Conservation (phyloP, 106 monocot genomes). For the Dactylorhiza incarnata region DNA sequence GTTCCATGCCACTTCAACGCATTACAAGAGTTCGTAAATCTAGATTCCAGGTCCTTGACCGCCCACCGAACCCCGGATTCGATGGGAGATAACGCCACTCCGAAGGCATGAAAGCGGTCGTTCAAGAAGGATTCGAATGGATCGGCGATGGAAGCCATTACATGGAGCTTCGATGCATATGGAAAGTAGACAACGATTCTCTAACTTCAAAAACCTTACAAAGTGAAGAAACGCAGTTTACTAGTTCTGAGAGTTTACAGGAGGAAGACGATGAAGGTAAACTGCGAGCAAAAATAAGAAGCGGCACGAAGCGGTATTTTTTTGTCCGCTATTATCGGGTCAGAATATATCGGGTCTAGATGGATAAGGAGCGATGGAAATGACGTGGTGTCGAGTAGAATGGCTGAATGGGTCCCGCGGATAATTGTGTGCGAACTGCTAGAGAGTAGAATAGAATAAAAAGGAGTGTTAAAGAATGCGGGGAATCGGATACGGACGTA, state of each 20-base stretch:
- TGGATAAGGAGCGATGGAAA: not conserved
- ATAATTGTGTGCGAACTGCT: too few species aligned
- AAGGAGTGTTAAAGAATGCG: too few species aligned
- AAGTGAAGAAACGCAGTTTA: not conserved
- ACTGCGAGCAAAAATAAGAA: not conserved
- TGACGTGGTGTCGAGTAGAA: too few species aligned
- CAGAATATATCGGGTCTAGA: not conserved
- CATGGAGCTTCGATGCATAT: not conserved
- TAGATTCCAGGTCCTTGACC: slow-evolving; percentile 25
- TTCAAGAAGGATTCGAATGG: slow-evolving; percentile 4
- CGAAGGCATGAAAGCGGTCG: slow-evolving; percentile 12
- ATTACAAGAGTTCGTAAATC: not conserved
- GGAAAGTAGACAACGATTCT: not conserved
- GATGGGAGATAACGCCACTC: slow-evolving; percentile 23
- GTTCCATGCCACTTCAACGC: not conserved
- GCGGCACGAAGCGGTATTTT: not conserved
- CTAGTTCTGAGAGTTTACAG: not conserved
- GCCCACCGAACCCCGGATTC: slow-evolving; percentile 25
- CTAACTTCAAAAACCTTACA: not conserved
- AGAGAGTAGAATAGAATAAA: too few species aligned
- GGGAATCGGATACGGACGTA: too few species aligned
- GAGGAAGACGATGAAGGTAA: too few species aligned
- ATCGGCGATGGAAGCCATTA: slow-evolving; percentile 1
- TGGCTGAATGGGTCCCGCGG: too few species aligned
- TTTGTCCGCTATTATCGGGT: not conserved